Base-by-base conservation (phyloP, 2,329 filamentous ascomycete species). In the Diplodia mutila region DNA sequence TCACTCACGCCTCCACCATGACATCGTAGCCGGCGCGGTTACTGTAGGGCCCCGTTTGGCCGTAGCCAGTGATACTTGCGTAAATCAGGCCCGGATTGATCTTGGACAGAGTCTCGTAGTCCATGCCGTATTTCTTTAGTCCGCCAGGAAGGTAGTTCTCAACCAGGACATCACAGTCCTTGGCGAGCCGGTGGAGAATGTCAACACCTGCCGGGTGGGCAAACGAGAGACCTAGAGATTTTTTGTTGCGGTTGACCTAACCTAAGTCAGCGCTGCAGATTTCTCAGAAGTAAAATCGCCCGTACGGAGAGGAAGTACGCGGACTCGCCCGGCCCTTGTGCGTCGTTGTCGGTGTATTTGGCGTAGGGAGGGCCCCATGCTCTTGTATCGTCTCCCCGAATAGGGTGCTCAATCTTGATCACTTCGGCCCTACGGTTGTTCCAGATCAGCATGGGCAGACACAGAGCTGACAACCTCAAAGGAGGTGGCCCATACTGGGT, bases 321-420 rank as follows among this genome's bases (percentile, higher is more conserved):
- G 70, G 93, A 95, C 79, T 99, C 95, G 27, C 95, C 95, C 0
- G 92, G 90, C 0, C 92, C 91, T 52, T 81, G 77, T 46, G 79
- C 88, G 72, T 73, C 84, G 3, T 83, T 86, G 37, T 87, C 77
- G 69, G 85, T 87, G 77, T 97, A 96, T 63, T 87, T 83, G 8
- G 95, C 95, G 78, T 95, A 99, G 1, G 95, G 95, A 27, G 95
- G 95, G 0, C 95, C 95, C 95, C 95, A 99, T 61, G 94, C 94
- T 74, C 95, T 85, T 11, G 95, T 99, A 77, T 99, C 95, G 77
- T 99, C 95, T 46, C 92, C 95, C 51, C 92, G 86, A 1, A 87
- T 88, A 4, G 95, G 95, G 79, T 99, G 95, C 80, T 99, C 95
- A 69, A 99, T 87, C 80, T 99, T 99, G 81, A 99, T 97, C 37